A percentile compares a stretch with the other conserved stretches of the same genome.
Conservation (phyloP, 305 asterid genomes). For the Petunia hybrid region DNA sequence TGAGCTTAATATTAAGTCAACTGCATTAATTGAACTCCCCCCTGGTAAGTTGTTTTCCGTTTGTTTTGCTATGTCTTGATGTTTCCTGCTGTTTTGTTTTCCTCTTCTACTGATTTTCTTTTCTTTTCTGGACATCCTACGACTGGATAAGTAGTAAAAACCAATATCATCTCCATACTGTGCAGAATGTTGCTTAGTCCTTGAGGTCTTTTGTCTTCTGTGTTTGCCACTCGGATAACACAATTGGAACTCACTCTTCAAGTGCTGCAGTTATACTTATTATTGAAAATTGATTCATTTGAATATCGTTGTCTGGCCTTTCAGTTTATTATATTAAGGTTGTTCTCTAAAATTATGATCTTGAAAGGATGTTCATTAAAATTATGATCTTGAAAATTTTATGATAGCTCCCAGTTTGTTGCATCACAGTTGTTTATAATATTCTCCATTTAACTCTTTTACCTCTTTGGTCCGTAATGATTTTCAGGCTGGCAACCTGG, state of each 20-base stretch:
- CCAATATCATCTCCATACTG: slow-evolving; percentile 17
- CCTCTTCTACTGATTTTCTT: neutral
- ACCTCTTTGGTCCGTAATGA: slow-evolving; percentile 27
- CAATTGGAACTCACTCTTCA: slow-evolving; percentile 1
- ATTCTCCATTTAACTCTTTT: slow-evolving; percentile 33
- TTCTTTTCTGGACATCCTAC: neutral
- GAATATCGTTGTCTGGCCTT: neutral
- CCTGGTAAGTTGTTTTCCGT: slow-evolving; percentile 54
- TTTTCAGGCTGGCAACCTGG: slow-evolving; percentile 94
- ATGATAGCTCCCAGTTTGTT: slow-evolving; percentile 17
- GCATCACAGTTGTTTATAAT: neutral
- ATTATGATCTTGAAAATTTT: neutral
- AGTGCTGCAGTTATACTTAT: slow-evolving; percentile 19
- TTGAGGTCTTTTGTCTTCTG: slow-evolving; percentile 8
- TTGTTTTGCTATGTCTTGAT: slow-evolving; percentile 30
- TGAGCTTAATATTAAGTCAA: slow-evolving; percentile 64
- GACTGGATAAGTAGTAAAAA: slow-evolving; percentile 20
- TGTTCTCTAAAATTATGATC: neutral
- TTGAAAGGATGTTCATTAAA: neutral
- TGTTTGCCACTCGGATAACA: slow-evolving; percentile 13
- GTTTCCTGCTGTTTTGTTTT: slow-evolving; percentile 14
- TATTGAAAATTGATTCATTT: slow-evolving; percentile 4
- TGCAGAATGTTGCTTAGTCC: slow-evolving; percentile 4
- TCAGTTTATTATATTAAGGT: slow-evolving; percentile 8
- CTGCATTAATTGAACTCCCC: slow-evolving; percentile 92